Evolutionary conservation across 371 early-diverging fungal genomes (phyloP), one percentile per base, ranked within the genome.

Genomic region (Sporodiniella umbellata): DNA sequence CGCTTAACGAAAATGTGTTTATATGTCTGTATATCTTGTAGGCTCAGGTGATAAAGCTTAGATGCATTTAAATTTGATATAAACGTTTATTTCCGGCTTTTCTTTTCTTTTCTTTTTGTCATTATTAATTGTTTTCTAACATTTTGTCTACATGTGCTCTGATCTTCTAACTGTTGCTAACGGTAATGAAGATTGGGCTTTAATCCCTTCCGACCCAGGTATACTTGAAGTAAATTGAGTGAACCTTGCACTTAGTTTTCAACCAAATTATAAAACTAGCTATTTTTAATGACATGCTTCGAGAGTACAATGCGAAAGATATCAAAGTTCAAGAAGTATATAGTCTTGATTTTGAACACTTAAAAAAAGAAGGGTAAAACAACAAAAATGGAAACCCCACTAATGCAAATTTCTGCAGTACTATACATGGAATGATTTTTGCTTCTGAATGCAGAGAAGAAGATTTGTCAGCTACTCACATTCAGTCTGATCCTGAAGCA

Each of bases 201-300:
- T 60, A 15, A 46, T 60, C 11, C 42, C 55, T 17, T 60, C 60
- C n/a, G 60, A 60, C 31, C 60, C 56, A 30, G 60, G 56, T 60
- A 44, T 15, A 14, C 8, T 7, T 18, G 26, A 18, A 30, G 21
- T 14, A 23, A 5, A 10, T n/a, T 38, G 8, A 31, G 6, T 40
- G n/a, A n/a, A n/a, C n/a, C n/a, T n/a, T n/a, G n/a, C 1, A 3
- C 14, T 19, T 1, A 4, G 22, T 14, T 24, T 22, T 37, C 11
- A 30, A 24, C 2, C 12, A 28, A 15, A 8, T 19, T 3, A 11
- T 19, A n/a, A 21, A 3, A 14, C 3, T 24, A 60, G 60, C 42
- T 14, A 17, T 55, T 6, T 60, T 60, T 21, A 33, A 47, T 14
- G 52, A 55, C 28, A 60, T 60, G 60, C 38, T 60, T 15, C 21